phyloP scores from a whole-genome alignment of 257 asterid species.

The Salvia hispanica region DNA sequence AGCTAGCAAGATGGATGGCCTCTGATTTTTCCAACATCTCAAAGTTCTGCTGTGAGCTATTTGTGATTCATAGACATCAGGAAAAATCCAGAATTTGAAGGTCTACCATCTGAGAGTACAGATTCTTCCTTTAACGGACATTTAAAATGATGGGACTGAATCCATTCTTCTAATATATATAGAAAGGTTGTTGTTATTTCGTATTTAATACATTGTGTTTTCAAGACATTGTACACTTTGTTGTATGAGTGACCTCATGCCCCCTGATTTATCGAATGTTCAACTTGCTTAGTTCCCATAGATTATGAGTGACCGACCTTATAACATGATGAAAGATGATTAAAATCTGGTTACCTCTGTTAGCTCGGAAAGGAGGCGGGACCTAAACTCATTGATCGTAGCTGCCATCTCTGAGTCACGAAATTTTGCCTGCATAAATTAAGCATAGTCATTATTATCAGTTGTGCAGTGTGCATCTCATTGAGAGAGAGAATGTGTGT shows the following conservation, averaged over 20 bases:
- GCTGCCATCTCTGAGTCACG: conserved; percentile 90
- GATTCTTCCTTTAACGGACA: conserved; percentile 16
- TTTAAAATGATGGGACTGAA: too few species aligned
- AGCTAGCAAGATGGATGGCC: conserved; percentile 44
- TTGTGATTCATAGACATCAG: conserved; percentile 13
- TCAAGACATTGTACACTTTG: neutral
- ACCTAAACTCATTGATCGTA: conserved; percentile 88
- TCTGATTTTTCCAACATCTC: conserved; percentile 28
- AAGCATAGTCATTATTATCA: too few species aligned
- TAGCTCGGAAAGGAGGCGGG: conserved; percentile 97
- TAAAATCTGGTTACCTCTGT: conserved; percentile 64
- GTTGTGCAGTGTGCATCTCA: too few species aligned
- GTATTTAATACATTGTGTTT: neutral
- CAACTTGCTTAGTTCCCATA: neutral
- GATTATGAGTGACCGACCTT: neutral
- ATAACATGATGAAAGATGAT: neutral
- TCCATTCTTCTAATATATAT: too few species aligned
- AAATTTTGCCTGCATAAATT: conserved; percentile 66
- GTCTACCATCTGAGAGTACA: neutral
- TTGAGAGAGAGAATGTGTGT: too few species aligned
- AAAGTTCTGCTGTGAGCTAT: neutral
- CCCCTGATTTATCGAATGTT: neutral
- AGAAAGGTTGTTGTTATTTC: too few species aligned
- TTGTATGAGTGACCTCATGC: neutral
- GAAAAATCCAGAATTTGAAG: conserved; percentile 16